phyloP scores from a whole-genome alignment of 257 asterid species.

The Echium plantagineum region DNA sequence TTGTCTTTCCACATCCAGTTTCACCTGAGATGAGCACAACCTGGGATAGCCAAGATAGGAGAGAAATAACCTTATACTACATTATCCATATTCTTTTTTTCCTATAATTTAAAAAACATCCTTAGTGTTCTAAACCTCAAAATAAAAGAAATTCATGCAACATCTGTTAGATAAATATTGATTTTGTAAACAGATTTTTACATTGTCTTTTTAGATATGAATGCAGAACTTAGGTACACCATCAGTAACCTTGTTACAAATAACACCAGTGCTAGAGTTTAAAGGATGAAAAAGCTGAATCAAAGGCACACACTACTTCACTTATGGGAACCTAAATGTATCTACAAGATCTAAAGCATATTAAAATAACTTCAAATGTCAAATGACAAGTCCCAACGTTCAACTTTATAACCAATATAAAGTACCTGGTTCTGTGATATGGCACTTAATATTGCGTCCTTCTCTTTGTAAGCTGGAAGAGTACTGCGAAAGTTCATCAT shows the following conservation, averaged over 20 bases:
- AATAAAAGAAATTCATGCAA: no score
- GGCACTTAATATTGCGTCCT: constrained; percentile 56
- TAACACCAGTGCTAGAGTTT: no score
- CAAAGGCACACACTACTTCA: no score
- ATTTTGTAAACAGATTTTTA: neutral
- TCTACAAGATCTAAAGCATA: neutral
- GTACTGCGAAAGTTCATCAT: constrained; percentile 56
- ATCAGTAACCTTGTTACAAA: no score
- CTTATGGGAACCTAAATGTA: no score
- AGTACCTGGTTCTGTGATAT: constrained; percentile 72
- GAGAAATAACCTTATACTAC: neutral
- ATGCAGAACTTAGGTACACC: no score
- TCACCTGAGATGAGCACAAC: constrained; percentile 93
- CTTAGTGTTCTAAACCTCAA: no score
- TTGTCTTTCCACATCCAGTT: constrained; percentile 99
- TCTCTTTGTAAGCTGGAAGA: constrained; percentile 86
- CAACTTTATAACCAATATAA: constrained; percentile 4
- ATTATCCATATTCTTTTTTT: no score
- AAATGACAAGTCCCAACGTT: neutral
- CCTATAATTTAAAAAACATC: no score
- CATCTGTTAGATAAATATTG: neutral
- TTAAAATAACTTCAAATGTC: no score
- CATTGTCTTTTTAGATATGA: no score
- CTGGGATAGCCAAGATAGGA: constrained; percentile 23
- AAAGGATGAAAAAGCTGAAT: no score